Conservation (phyloP, 108 stramenopile genomes). For the Asterionellopsis glacialis region DNA sequence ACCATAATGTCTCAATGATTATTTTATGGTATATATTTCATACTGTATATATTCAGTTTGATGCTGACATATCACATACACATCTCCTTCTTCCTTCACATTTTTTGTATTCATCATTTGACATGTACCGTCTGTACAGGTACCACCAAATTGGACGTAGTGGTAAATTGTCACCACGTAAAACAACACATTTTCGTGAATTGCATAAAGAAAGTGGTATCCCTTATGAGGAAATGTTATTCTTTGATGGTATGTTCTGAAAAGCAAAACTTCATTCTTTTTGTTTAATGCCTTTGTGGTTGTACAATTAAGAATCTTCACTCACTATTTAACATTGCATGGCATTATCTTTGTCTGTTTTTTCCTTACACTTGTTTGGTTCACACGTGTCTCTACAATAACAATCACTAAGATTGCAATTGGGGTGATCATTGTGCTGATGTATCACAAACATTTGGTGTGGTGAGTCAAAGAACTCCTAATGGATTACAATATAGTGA, state of each 20-base stretch:
- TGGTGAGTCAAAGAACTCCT: conserved; percentile 41
- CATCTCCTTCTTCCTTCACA: no score
- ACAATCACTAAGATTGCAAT: conserved; percentile 38
- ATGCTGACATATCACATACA: no score
- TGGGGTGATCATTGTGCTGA: conserved; percentile 69
- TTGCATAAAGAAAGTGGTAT: conserved; percentile 49
- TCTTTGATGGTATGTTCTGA: conserved; percentile 45
- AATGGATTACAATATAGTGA: conserved; percentile 39
- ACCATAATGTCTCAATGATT: neutral
- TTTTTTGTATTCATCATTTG: neutral
- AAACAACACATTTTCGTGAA: conserved; percentile 52
- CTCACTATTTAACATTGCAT: neutral
- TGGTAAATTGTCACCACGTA: conserved; percentile 41
- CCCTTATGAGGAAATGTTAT: conserved; percentile 54
- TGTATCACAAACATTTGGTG: conserved; percentile 35
- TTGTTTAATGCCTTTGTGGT: no score
- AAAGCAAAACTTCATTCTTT: neutral
- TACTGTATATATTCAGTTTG: no score
- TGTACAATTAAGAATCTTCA: no score
- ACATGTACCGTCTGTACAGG: neutral
- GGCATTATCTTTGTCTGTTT: neutral
- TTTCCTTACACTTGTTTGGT: no score
- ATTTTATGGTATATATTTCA: neutral
- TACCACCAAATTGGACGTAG: conserved; percentile 54
- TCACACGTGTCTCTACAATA: no score